Percentiles rank a stretch among this genome's conserved stretches.
phyloP scores from a whole-genome alignment of 148 eudicot genomes.

The Limonium bicolor region DNA sequence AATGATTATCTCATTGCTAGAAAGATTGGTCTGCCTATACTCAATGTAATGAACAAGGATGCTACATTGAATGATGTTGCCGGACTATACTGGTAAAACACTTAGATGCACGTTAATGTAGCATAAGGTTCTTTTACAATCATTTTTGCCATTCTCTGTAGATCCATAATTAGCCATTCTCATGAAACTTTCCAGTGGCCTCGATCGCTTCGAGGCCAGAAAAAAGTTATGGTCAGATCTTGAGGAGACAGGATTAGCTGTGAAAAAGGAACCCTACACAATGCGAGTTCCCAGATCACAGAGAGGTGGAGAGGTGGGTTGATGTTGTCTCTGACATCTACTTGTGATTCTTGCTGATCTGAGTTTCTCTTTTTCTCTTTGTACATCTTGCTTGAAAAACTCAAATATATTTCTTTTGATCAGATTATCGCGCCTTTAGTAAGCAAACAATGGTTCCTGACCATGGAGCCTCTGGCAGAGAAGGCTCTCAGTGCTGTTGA shows the following conservation, averaged over 20 bases:
- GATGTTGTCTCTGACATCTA: slow-evolving; percentile 1
- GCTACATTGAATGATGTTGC: slow-evolving; percentile 94
- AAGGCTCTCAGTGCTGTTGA: slow-evolving; percentile 83
- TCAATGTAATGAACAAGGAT: slow-evolving; percentile 91
- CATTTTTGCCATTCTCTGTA: not conserved
- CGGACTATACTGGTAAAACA: slow-evolving; percentile 53
- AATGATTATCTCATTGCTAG: slow-evolving; percentile 95
- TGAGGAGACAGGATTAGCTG: slow-evolving; percentile 75
- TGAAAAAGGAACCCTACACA: slow-evolving; percentile 70
- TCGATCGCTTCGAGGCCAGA: slow-evolving; percentile 95
- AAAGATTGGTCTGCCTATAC: slow-evolving; percentile 90
- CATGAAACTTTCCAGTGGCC: slow-evolving; percentile 57
- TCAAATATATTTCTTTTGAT: too few species aligned
- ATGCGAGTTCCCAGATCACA: slow-evolving; percentile 93
- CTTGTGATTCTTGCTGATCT: slow-evolving; percentile 5
- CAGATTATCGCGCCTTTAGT: slow-evolving; percentile 93
- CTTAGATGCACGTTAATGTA: not conserved
- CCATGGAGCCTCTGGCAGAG: slow-evolving; percentile 88
- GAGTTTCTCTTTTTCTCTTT: not conserved
- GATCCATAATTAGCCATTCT: not conserved
- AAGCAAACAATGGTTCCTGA: slow-evolving; percentile 97
- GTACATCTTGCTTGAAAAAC: too few species aligned
- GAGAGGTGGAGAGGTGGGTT: slow-evolving; percentile 92
- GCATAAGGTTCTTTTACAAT: too few species aligned
- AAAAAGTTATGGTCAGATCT: slow-evolving; percentile 82